Evolutionary conservation across 1,284 basidiomycete species (phyloP).

Genomic region (Cutaneotrichosporon mucoides): DNA sequence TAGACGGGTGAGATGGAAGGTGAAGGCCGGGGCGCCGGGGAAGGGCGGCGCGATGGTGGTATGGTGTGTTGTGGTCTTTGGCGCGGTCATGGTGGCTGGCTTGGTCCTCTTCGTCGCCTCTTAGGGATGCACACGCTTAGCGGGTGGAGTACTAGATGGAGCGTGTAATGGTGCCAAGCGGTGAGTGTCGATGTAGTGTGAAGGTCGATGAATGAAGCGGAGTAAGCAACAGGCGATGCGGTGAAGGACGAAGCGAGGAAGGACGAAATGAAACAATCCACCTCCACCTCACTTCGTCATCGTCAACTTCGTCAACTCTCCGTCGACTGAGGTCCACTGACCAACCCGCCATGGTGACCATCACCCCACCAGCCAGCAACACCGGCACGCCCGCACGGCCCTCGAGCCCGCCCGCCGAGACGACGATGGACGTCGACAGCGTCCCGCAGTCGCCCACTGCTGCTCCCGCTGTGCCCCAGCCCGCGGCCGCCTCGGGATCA

Average conservation of each 20-base stretch:
- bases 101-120: not conserved
- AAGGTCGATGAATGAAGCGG: not conserved
- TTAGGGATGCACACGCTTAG: too few species aligned
- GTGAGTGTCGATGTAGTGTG: not conserved
- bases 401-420: not conserved
- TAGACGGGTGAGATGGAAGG: slow-evolving; percentile 64
- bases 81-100: slow-evolving; percentile 4
- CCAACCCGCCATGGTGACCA: not conserved
- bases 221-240: too few species aligned
- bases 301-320: too few species aligned
- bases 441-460: slow-evolving; percentile 2
- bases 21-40: slow-evolving; percentile 56
- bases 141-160: too few species aligned
- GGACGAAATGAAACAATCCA: not conserved
- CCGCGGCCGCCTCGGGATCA: too few species aligned
- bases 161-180: not conserved
- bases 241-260: too few species aligned
- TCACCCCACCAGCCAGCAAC: slow-evolving; percentile 25
- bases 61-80: slow-evolving; percentile 30
- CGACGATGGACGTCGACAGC: slow-evolving; percentile 9
- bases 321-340: not conserved
- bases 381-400: slow-evolving; percentile 28
- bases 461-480: too few species aligned
- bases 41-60: slow-evolving; percentile 32
- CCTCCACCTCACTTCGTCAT: not conserved